Base-by-base conservation (phyloP, 2,329 filamentous ascomycete genomes). In the Colletotrichum acutatum region DNA sequence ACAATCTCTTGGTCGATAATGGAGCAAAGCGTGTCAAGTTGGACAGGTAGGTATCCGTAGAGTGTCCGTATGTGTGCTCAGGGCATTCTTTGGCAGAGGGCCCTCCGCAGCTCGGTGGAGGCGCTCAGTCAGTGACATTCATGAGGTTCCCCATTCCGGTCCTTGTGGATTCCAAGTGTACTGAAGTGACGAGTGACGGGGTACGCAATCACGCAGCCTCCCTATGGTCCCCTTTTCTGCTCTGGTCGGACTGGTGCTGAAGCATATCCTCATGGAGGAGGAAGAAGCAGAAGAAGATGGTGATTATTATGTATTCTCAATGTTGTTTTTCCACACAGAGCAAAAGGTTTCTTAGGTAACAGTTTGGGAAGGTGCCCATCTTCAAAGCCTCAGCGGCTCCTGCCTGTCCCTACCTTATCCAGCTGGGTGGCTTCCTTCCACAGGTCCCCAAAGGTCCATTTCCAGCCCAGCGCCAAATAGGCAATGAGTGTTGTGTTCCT, bases 81-180 rank as follows among this genome's bases (percentile, higher is more conserved):
- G 46, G n/a, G 42, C 19, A 30, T n/a, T 32, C 19, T 49, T 49
- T 49, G 42, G 42, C 19, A 49, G 19, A 49, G 42, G 42, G 42
- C 8, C 42, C 42, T 49, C 42, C 42, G 42, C 19, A 49, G 19
- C 42, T n/a, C 8, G 24, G 46, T 34, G 60, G 60, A 65, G 32
- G 32, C 24, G 62, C 62, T 30, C 62, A 56, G 49, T 56, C 52
- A 56, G 62, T 65, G 62, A 65, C 62, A 65, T 65, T 65, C 52
- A 65, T 14, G 30, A 53, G 42, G 14, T 28, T 34, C 7, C 14
- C 8, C 11, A 16, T 34, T 19, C 11, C 12, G 34, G 24, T n/a
- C 42, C 37, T 4, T 24, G 42, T 49, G 42, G 42, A 22, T 52
- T 24, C 42, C 30, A 53, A 3, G 30, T 52, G n/a, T 19, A 28